A percentile compares a stretch with the other conserved stretches of the same genome.
phyloP scores from a whole-genome alignment of 2,329 filamentous ascomycete genomes.

The Bipolaris gigantea region DNA sequence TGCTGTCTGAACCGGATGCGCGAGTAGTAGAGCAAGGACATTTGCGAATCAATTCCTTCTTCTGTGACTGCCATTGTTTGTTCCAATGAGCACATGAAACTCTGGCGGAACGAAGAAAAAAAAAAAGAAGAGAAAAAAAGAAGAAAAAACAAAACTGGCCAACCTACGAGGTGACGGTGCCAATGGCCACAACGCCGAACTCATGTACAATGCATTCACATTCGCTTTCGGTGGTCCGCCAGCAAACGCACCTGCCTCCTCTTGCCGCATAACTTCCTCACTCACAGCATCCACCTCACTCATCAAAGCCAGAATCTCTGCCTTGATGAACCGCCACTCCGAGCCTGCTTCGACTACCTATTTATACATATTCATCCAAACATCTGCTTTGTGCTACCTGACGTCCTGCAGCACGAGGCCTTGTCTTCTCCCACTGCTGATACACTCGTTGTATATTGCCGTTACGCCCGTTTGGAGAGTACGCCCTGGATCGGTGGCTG shows the following conservation, averaged over 20 bases:
- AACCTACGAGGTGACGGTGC: conserved; percentile 52
- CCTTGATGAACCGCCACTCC: conserved; percentile 41
- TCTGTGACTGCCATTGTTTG: conserved; percentile 32
- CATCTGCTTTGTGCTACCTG: background rate
- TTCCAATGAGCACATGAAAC: conserved; percentile 44
- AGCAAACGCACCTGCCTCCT: conserved; percentile 23
- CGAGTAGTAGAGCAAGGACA: conserved; percentile 41
- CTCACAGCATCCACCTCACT: conserved; percentile 42
- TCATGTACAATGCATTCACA: conserved; percentile 42
- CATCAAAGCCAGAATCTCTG: conserved; percentile 36
- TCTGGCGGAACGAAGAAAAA: background rate
- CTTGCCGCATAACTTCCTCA: conserved; percentile 28
- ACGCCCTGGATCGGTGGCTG: no score
- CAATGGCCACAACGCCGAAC: conserved; percentile 30
- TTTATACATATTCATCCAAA: background rate
- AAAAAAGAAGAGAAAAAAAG: no score
- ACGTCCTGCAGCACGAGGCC: background rate
- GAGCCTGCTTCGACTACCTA: conserved; percentile 21
- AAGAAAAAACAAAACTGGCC: no score
- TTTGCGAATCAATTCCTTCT: conserved; percentile 44
- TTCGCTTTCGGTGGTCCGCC: conserved; percentile 37
- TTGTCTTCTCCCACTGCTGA: no score
- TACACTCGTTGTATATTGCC: no score
- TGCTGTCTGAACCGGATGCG: conserved; percentile 46
- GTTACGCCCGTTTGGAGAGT: no score